phyloP scores from a whole-genome alignment of 495 filamentous ascomycete species.

The Hyaloscypha hepaticicola region DNA sequence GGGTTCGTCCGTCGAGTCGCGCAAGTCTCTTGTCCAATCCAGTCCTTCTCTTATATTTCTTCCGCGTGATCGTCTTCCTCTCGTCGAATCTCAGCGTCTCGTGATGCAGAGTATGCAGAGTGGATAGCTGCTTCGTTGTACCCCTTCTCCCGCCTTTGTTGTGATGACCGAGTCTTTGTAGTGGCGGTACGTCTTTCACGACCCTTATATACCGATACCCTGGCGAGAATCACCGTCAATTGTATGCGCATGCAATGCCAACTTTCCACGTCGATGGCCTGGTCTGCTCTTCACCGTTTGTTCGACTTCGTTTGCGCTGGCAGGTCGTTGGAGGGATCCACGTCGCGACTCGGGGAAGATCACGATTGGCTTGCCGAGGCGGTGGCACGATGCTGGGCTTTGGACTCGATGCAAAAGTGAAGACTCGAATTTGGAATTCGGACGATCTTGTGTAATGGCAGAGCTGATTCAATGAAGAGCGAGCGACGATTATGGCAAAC shows the following conservation, averaged over 20 bases:
- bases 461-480: neutral
- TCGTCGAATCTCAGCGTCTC: too few relatives aligned
- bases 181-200: neutral
- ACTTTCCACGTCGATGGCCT: neutral
- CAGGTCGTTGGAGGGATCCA: neutral
- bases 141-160: neutral
- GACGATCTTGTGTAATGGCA: neutral
- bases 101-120: too few relatives aligned
- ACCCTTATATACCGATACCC: neutral
- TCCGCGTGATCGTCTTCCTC: too few relatives aligned
- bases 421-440: neutral
- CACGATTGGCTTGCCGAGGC: neutral
- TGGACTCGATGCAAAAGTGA: neutral
- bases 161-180: neutral
- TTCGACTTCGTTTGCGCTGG: neutral
- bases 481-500: neutral
- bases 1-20: neutral
- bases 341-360: neutral
- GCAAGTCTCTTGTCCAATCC: neutral
- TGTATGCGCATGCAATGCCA: neutral
- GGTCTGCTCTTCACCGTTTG: neutral
- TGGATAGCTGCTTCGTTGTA: neutral
- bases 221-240: neutral
- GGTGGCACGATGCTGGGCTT: neutral
- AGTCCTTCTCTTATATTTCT: neutral